Evolutionary conservation across 352 stramenopile species (phyloP).

Genomic region (Thraustochytrium striatum): DNA sequence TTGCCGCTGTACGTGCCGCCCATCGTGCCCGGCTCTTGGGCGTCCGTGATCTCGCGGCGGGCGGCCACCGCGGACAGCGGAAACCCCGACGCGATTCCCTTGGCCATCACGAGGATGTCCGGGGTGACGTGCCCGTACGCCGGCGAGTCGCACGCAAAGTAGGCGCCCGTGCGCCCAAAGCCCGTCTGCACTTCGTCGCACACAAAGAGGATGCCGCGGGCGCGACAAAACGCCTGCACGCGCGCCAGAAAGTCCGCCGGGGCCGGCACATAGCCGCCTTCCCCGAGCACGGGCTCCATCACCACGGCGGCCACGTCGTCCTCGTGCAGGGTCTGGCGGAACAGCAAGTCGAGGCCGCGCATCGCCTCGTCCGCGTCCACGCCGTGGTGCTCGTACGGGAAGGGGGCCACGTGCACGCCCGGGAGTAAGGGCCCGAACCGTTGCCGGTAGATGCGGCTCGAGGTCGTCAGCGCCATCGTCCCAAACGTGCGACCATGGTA

Average conservation of each 20-base stretch:
- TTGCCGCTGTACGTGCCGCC: constrained; percentile 87
- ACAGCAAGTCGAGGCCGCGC: constrained; percentile 71
- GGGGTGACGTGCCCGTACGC: constrained; percentile 73
- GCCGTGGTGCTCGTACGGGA: constrained; percentile 76
- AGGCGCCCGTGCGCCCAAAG: constrained; percentile 70
- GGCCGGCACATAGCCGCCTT: constrained; percentile 82
- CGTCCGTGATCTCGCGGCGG: constrained; percentile 74
- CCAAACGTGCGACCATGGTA: constrained; percentile 85
- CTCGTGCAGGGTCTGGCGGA: constrained; percentile 81
- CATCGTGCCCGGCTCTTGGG: constrained; percentile 76
- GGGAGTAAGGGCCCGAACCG: constrained; percentile 76
- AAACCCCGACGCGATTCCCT: constrained; percentile 84
- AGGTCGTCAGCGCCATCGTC: constrained; percentile 83
- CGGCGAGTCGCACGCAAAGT: constrained; percentile 75
- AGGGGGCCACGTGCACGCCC: constrained; percentile 73
- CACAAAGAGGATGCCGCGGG: constrained; percentile 86
- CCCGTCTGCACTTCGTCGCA: constrained; percentile 85
- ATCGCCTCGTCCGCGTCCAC: constrained; percentile 73
- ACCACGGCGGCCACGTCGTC: constrained; percentile 79
- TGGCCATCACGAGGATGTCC: constrained; percentile 86
- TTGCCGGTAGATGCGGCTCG: constrained; percentile 78
- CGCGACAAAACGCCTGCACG: constrained; percentile 78
- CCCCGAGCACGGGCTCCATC: constrained; percentile 81
- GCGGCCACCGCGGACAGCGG: constrained; percentile 80
- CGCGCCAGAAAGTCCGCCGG: constrained; percentile 84